Percentiles rank a stretch among this genome's conserved stretches.
These are phyloP conservation scores for Emergomyces africanus DNA, from an alignment of 2,329 filamentous ascomycete species.

Conservation along the genomic window DNA sequence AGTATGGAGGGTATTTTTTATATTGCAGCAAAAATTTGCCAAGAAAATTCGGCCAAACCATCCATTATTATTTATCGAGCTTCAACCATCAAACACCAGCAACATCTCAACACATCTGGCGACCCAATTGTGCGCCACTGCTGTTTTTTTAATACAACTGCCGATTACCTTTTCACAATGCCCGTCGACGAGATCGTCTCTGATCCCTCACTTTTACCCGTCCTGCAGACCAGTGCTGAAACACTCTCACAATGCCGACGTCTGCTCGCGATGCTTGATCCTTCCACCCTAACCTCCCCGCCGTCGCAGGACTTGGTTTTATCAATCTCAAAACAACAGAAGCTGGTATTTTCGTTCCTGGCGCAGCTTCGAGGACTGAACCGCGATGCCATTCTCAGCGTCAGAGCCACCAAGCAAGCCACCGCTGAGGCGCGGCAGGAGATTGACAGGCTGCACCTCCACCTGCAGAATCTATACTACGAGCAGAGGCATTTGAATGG, in stretches of 20 bases:
- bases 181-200: slow-evolving; percentile 47
- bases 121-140: not conserved
- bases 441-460: slow-evolving; percentile 80
- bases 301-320: slow-evolving; percentile 39
- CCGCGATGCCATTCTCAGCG: slow-evolving; percentile 64
- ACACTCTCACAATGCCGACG: slow-evolving; percentile 59
- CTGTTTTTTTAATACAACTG: not conserved
- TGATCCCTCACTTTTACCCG: slow-evolving; percentile 52
- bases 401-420: slow-evolving; percentile 71
- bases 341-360: slow-evolving; percentile 64
- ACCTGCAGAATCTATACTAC: slow-evolving; percentile 92
- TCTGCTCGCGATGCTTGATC: slow-evolving; percentile 44
- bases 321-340: slow-evolving; percentile 62
- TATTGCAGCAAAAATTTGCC: no score
- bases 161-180: slow-evolving; percentile 27
- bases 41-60: not conserved
- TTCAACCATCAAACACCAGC: not conserved
- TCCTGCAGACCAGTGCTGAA: slow-evolving; percentile 59
- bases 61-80: no score
- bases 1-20: no score
- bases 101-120: not conserved
- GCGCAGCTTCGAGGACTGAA: slow-evolving; percentile 72
- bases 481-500: slow-evolving; percentile 83
- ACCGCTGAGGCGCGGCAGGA: slow-evolving; percentile 83
- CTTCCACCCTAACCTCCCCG: slow-evolving; percentile 24